Conservation (phyloP, 192 early-diverging fungal genomes). For the Globomyces pollinis-pini region DNA sequence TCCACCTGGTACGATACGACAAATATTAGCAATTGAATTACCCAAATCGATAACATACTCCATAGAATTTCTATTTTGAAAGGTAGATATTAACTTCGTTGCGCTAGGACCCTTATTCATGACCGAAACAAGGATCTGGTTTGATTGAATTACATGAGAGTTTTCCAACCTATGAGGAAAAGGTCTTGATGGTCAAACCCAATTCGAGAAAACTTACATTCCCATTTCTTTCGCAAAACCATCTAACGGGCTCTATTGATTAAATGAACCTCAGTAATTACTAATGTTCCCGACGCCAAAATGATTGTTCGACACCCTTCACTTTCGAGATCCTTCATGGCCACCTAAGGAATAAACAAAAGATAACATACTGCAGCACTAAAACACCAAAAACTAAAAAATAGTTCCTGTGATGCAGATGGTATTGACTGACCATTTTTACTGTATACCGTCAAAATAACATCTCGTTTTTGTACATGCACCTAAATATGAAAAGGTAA, state of each 20-base stretch:
- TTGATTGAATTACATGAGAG: constrained; percentile 55
- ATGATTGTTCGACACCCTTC: constrained; percentile 39
- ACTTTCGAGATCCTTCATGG: constrained; percentile 40
- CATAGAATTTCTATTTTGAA: constrained; percentile 17
- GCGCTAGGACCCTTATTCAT: constrained; percentile 41
- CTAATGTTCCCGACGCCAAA: constrained; percentile 56
- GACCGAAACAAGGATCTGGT: constrained; percentile 51
- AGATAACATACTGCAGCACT: too few species aligned
- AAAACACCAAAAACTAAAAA: constrained; percentile 58
- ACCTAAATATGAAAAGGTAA: too few species aligned
- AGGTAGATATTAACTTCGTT: constrained; percentile 38
- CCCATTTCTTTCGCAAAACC: constrained; percentile 50
- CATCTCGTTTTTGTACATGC: too few species aligned
- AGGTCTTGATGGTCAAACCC: constrained; percentile 7
- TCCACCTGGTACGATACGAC: constrained; percentile 38
- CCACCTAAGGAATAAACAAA: too few species aligned
- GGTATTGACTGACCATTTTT: too few species aligned
- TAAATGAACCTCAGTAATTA: neutral
- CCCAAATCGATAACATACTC: constrained; percentile 42
- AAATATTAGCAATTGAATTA: constrained; percentile 33
- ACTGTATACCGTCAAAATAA: too few species aligned
- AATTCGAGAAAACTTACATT: too few species aligned
- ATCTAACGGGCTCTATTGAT: constrained; percentile 37
- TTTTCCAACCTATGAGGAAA: constrained; percentile 42
- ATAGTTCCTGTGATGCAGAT: too few species aligned